A percentile compares a stretch with the other conserved stretches of the same genome.
These are phyloP conservation scores for Biancaea sappan DNA, from an alignment of 306 rosid species.

Conservation along the genomic window DNA sequence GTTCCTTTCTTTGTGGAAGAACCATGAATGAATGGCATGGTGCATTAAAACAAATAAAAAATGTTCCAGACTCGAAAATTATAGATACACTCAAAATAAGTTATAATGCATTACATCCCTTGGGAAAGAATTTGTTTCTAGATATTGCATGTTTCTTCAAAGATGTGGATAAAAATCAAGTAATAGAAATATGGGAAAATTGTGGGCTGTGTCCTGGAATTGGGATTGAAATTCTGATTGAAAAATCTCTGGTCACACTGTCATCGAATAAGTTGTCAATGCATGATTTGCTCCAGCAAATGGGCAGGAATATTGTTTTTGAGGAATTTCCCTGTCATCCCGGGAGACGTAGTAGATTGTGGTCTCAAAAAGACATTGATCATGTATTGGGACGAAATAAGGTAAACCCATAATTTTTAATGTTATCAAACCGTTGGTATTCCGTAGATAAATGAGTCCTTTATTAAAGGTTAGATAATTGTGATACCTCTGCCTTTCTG, in stretches of 20 bases:
- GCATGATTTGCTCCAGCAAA: constrained; percentile 35
- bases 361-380: constrained; percentile 29
- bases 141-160: constrained; percentile 14
- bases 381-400: constrained; percentile 14
- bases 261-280: neutral
- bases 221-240: constrained; percentile 18
- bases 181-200: neutral
- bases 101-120: neutral
- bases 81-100: neutral
- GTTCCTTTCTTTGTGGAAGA: constrained; percentile 11
- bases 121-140: neutral
- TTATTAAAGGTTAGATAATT: neutral
- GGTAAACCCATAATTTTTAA: neutral
- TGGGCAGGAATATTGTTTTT: constrained; percentile 21
- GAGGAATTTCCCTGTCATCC: neutral
- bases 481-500: neutral
- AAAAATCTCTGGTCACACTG: constrained; percentile 25
- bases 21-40: neutral
- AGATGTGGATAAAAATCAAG: neutral
- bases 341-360: constrained; percentile 28
- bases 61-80: neutral
- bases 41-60: neutral
- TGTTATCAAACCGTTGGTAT: neutral
- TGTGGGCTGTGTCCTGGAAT: neutral
- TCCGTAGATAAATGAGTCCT: neutral